Conservation (phyloP, 2,329 filamentous ascomycete species). For the Rhexocercosporidium sp. region DNA sequence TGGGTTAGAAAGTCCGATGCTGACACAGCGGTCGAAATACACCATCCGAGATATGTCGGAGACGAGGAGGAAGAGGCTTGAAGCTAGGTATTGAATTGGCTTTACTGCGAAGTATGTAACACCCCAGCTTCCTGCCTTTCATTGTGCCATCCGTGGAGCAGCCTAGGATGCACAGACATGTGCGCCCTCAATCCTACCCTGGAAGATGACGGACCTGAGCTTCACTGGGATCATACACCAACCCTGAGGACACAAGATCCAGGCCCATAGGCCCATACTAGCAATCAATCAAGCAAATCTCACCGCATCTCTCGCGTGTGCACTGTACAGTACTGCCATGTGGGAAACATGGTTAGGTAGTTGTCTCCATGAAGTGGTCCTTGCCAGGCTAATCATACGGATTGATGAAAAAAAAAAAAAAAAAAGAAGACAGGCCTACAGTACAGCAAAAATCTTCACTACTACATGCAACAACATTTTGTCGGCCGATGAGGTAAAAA, state of each 20-base stretch:
- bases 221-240: no score
- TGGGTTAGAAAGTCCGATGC: neutral
- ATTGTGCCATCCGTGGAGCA: no score
- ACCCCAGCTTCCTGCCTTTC: no score
- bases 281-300: neutral
- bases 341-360: neutral
- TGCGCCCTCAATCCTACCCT: neutral
- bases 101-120: neutral
- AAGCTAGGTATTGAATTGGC: neutral
- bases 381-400: no score
- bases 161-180: neutral
- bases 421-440: no score
- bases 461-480: no score
- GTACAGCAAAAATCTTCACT: no score
- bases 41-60: no score
- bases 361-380: conserved; percentile 2
- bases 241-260: neutral
- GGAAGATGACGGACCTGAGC: neutral
- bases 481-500: neutral
- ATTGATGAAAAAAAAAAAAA: no score
- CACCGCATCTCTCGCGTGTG: neutral
- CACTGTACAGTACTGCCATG: neutral
- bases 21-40: neutral
- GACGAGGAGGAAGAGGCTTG: neutral
- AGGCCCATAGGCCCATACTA: neutral